A percentile compares a stretch with the other conserved stretches of the same genome.
Evolutionary conservation across 2,329 filamentous ascomycete species (phyloP).

Genomic region (Penicillium sp.): DNA sequence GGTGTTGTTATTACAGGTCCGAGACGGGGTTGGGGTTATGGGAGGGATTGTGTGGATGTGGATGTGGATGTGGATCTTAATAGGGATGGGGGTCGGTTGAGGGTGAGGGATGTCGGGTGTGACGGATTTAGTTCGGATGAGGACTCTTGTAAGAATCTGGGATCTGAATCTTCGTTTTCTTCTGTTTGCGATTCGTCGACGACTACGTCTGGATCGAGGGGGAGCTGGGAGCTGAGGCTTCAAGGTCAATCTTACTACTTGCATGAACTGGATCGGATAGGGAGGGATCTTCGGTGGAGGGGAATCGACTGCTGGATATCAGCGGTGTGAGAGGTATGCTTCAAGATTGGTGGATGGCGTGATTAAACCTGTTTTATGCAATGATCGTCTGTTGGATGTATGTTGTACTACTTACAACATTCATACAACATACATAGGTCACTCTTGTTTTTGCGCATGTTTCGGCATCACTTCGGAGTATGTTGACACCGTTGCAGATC

Average conservation of each 20-base stretch:
- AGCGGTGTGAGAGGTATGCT: conserved; percentile 11
- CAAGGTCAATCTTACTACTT: conserved; percentile 36
- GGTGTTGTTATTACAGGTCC: conserved; percentile 19
- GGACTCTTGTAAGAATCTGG: conserved; percentile 1
- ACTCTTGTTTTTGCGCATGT: neutral
- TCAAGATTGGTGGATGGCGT: neutral
- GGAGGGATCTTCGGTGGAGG: conserved; percentile 30
- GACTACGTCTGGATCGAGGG: neutral
- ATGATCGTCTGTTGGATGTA: conserved; percentile 1
- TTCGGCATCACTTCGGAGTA: neutral
- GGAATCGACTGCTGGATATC: conserved; percentile 35
- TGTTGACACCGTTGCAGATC: conserved; percentile 4
- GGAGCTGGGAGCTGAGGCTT: conserved; percentile 31
- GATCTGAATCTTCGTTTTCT: neutral
- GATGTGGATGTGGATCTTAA: neutral
- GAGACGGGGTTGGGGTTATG: neutral
- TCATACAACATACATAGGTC: neutral
- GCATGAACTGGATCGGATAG: conserved; percentile 29
- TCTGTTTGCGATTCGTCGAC: neutral
- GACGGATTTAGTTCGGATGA: conserved; percentile 10
- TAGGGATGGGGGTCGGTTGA: neutral
- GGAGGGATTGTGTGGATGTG: neutral
- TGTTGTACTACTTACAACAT: neutral
- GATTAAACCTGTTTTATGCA: neutral
- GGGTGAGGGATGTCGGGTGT: neutral